A percentile compares a stretch with the other conserved stretches of the same genome.
Evolutionary conservation across 768 basidiomycete genomes (phyloP).

Genomic region (Calocybe gangraenosa): DNA sequence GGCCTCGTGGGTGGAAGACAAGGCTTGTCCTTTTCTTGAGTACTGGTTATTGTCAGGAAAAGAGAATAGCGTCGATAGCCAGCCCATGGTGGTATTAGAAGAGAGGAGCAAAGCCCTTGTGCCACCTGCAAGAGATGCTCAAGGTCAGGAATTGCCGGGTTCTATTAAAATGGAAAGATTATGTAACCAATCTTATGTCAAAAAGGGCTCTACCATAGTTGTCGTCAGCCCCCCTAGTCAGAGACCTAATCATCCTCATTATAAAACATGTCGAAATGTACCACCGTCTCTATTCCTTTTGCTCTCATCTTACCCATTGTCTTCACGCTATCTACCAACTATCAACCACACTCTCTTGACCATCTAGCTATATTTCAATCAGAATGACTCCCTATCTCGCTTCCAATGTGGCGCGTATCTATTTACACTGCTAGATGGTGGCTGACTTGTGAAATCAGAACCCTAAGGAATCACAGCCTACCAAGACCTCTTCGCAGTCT

Average conservation of each 20-base stretch:
- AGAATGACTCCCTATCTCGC: not conserved
- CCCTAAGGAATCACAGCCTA: not conserved
- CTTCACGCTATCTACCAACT: not conserved
- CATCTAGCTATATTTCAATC: not conserved
- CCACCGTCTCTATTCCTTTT: not conserved
- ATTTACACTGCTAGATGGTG: not conserved
- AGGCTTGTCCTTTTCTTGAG: conserved; percentile 56
- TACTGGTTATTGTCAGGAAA: conserved; percentile 40
- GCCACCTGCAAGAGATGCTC: too few relatives aligned
- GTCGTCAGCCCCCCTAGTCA: not conserved
- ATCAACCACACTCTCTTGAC: not conserved
- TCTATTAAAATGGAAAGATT: too few relatives aligned
- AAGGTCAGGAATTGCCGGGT: too few relatives aligned
- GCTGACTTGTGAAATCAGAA: conserved; percentile 1
- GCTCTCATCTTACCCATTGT: not conserved
- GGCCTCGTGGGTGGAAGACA: conserved; percentile 81
- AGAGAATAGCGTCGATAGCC: conserved; percentile 67
- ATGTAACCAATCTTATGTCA: too few relatives aligned
- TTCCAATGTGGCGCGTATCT: not conserved
- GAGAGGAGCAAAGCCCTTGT: not conserved
- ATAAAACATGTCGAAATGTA: conserved; percentile 6
- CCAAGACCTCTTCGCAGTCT: too few relatives aligned
- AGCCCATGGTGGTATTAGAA: conserved; percentile 67
- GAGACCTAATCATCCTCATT: conserved; percentile 4
- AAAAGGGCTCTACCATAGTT: not conserved